Base-by-base conservation (phyloP, 805 yeast species). In the Teunomyces atbi region DNA sequence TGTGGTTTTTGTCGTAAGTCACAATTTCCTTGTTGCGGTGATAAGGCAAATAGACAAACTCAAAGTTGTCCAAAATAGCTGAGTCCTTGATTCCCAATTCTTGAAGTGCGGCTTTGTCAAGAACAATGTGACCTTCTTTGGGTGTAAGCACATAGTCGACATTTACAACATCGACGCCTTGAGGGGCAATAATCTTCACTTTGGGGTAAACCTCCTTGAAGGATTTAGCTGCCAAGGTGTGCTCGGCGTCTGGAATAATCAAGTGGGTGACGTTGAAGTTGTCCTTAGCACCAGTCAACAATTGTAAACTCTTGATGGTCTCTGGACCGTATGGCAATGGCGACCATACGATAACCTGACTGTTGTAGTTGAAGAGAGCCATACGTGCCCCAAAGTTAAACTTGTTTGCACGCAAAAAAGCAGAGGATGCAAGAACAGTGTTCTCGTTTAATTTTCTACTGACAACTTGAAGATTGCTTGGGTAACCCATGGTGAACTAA, bases 171-270 rank as follows among this genome's bases (percentile, higher is more conserved):
- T 52, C 41, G 2, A 54, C 58, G 13, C 71, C 71, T 32, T 73
- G 80, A 64, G 78, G 73, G 5, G 83, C 87, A 49, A 84, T 71
- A 21, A 84, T 60, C 54, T 77, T 74, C 41, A 79, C 61, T 2
- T 68, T 56, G 3, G 88, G 86, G 58, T 66, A 74, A 45, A 64
- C 61, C 15, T 69, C 66, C 57, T 78, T 76, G 64, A 83, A 77
- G 11, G 77, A 74, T 20, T 62, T 57, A 10, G 83, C 78, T 2
- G 84, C 86, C 79, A 84, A 64, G 1, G 86, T 81, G 57, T 84
- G 90, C 51, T 81, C 86, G 27, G 52, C 56, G 56, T 84, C 87
- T 2, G 89, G 89, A 40, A 84, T 71, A 35, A 85, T 70, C 30
- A 82, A 66, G 50, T 80, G 76, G 1, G 75, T 60, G 34, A 82